Evolutionary conservation across 225 moss, liverwort and hornwort species (phyloP).

Genomic region (Anthoceros angustus): DNA sequence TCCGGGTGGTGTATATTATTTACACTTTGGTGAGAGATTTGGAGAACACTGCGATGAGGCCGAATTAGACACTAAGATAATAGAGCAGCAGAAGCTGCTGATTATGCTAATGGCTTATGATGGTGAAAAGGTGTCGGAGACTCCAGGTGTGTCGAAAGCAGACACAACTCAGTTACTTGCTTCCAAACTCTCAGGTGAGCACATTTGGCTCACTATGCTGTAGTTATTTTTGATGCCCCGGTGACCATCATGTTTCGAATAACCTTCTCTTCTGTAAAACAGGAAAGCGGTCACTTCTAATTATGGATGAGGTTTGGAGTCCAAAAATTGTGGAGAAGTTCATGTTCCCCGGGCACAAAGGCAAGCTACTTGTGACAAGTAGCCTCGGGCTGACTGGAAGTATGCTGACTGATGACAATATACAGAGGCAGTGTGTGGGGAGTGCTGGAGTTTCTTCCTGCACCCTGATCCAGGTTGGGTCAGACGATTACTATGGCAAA

Average conservation of each 20-base stretch:
- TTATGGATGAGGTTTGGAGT: conserved; percentile 1
- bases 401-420: not conserved
- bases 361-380: not conserved
- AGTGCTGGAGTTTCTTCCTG: not conserved
- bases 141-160: not conserved
- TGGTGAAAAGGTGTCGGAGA: conserved; percentile 3
- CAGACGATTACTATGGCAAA: not conserved
- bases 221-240: not conserved
- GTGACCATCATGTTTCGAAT: too few relatives aligned
- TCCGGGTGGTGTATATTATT: not conserved
- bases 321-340: conserved; percentile 1
- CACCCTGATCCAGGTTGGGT: not conserved
- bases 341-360: not conserved
- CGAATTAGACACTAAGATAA: not conserved
- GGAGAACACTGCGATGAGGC: not conserved
- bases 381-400: not conserved
- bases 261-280: not conserved
- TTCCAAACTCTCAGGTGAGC: not conserved
- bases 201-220: not conserved
- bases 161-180: conserved; percentile 2
- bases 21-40: not conserved
- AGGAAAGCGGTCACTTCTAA: not conserved
- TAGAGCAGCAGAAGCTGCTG: conserved; percentile 3
- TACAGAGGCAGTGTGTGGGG: not conserved
- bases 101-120: not conserved